Percentiles rank a stretch among this genome's conserved stretches.
These are phyloP conservation scores for Closterium sp. DNA, from an alignment of 139 green algal species.

Conservation along the genomic window DNA sequence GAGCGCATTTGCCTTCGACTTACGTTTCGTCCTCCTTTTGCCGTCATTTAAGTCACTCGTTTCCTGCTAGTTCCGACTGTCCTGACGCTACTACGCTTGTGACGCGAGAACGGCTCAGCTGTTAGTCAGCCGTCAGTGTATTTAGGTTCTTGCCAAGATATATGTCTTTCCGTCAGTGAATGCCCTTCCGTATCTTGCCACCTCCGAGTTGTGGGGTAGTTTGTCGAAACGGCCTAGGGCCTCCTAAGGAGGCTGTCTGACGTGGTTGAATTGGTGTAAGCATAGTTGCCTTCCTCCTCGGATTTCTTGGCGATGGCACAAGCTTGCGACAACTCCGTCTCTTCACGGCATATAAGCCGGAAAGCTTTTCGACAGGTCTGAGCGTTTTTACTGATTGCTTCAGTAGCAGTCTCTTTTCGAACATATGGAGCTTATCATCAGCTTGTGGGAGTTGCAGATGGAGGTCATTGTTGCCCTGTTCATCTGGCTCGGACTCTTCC, in stretches of 20 bases:
- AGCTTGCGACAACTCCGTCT: background rate
- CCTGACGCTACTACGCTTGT: background rate
- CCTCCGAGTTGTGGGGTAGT: too few species aligned
- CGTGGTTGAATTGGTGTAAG: too few species aligned
- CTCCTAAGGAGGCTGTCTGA: too few species aligned
- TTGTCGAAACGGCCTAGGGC: background rate
- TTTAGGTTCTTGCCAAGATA: background rate
- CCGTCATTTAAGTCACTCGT: too few species aligned
- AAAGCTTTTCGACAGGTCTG: background rate
- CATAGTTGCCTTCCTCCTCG: too few species aligned
- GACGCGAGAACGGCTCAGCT: background rate
- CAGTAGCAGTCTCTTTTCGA: background rate
- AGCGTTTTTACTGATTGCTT: background rate
- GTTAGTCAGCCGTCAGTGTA: background rate
- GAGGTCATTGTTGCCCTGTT: background rate
- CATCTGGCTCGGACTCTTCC: background rate
- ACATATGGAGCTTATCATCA: background rate
- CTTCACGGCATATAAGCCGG: background rate
- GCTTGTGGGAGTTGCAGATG: background rate
- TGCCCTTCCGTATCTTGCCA: too few species aligned
- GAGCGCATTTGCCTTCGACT: too few species aligned
- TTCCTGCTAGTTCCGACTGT: too few species aligned
- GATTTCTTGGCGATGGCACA: background rate
- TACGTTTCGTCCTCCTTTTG: too few species aligned
- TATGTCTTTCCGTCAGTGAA: too few species aligned